Evolutionary conservation across 768 basidiomycete genomes (phyloP), one percentile per base, ranked within the genome.

Genomic region (Lepiota brunneoincarnata): DNA sequence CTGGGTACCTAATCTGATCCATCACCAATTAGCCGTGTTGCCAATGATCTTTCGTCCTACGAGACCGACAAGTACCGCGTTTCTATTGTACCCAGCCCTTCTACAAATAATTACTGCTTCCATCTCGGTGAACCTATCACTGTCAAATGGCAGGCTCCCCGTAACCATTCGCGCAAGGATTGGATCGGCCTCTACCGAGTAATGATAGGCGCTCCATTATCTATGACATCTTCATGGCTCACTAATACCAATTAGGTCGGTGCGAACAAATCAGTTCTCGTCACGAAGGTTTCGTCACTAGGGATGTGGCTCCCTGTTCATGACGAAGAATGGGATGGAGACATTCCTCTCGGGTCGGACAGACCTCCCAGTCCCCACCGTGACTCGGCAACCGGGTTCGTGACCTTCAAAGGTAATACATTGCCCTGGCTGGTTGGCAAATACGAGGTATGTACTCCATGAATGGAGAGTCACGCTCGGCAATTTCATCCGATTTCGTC

Each of bases 161-260:
- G 75, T 34, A 80, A 83, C 50, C 96, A 98, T 65, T 95, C 94
- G 11, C 80, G 91, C 11, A 84, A 85, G 61, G 97, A 99, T 67
- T 98, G 97, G 97, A 89, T 99, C 63, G 97, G 95, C 12, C 82
- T 98, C 21, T 93, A 93, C 65, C 79, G 87, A 66, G 91, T 91
- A n/a, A 61, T 37, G 75, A 64, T 43, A 46, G 44, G 2, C 12
- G 20, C 48, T 43, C 28, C 15, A 36, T 56, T 48, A 38, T 34
- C 38, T 50, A 21, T 44, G 23, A 23, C n/a, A 35, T 36, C 21
- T 9, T 54, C 46, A 45, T 50, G 45, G 51, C 28, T 53, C 54
- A 40, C 31, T 61, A 45, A 54, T 48, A 41, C 52, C 39, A 58
- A 39, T 12, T 61, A 91, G 89, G 78, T 95, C 48, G 94, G 91